Base-by-base conservation (phyloP, 2,329 filamentous ascomycete genomes). In the Bertia moriformis region DNA sequence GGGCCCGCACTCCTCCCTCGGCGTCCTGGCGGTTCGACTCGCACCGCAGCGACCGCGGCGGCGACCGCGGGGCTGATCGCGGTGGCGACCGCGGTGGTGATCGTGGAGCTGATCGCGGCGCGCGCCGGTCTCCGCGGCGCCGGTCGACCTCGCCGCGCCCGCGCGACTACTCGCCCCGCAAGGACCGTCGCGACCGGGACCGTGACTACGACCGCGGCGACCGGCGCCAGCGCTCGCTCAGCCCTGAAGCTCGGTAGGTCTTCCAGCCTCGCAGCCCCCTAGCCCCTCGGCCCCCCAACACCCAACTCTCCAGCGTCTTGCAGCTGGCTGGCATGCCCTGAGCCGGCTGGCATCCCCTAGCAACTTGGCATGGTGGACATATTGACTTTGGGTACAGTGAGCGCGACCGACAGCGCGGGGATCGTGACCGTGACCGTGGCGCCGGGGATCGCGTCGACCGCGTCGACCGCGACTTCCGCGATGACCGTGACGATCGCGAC, bases 11-110 rank as follows among this genome's bases (percentile, higher is more conserved):
- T 53, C 91, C 91, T 52, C 91, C 91, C 38, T 96, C 91, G 48
- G 91, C 91, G 39, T 96, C 88, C 19, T 98, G 91, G 91, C 84
- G 91, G 45, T 98, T 98, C 58, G 91, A 95, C 61, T 88, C 88
- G 44, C 78, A 83, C 53, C 83, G 86, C 52, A 82, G 78, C 47
- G 76, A 81, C 44, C 73, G 76, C 49, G 53, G 51, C 38, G 22
- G 22, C 22, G 7, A n/a, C n/a, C 22, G 22, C n/a, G 22, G 56
- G n/a, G n/a, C n/a, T n/a, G n/a, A n/a, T n/a, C n/a, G n/a, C n/a
- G n/a, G n/a, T n/a, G n/a, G 61, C 45, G 55, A 58, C 20, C 62
- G 64, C 37, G 63, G 58, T 32, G 60, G 65, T 47, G 58, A 56
- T 18, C 52, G 55, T 43, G 67, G 65, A 46, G 69, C 61, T 46